phyloP scores from a whole-genome alignment of 805 yeast genomes.

The Myxozyma geophila region DNA sequence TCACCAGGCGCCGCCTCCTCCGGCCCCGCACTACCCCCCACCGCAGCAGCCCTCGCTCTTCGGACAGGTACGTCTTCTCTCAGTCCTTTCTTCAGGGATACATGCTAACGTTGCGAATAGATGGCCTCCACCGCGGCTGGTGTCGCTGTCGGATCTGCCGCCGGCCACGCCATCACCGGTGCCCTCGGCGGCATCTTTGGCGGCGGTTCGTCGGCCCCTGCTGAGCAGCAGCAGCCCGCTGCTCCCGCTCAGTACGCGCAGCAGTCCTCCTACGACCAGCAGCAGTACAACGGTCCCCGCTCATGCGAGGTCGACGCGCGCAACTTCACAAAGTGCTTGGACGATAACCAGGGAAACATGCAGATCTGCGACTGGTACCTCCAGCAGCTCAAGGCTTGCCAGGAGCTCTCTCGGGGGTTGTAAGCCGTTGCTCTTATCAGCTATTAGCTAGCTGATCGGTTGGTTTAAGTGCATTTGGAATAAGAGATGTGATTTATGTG shows the following conservation, averaged over 20 bases:
- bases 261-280: slow-evolving; percentile 38
- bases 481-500: no score
- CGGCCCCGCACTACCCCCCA: slow-evolving; percentile 49
- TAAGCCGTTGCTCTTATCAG: background rate
- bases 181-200: slow-evolving; percentile 90
- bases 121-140: slow-evolving; percentile 99
- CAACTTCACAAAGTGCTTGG: slow-evolving; percentile 92
- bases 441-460: no score
- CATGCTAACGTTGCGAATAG: slow-evolving; percentile 43
- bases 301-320: slow-evolving; percentile 93
- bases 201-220: slow-evolving; percentile 68
- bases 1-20: slow-evolving; percentile 49
- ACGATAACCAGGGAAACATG: slow-evolving; percentile 92
- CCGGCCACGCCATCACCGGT: slow-evolving; percentile 96
- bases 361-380: slow-evolving; percentile 95
- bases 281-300: slow-evolving; percentile 51
- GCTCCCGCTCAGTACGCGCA: slow-evolving; percentile 41
- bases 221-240: slow-evolving; percentile 51
- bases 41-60: slow-evolving; percentile 54
- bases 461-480: no score
- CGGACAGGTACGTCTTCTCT: slow-evolving; percentile 42
- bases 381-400: slow-evolving; percentile 97
- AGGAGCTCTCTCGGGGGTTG: slow-evolving; percentile 48
- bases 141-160: slow-evolving; percentile 97
- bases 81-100: background rate